Percentiles rank a stretch among this genome's conserved stretches.
Evolutionary conservation across 2,329 filamentous ascomycete genomes (phyloP).

Genomic region (Ophiostoma tasmaniense): DNA sequence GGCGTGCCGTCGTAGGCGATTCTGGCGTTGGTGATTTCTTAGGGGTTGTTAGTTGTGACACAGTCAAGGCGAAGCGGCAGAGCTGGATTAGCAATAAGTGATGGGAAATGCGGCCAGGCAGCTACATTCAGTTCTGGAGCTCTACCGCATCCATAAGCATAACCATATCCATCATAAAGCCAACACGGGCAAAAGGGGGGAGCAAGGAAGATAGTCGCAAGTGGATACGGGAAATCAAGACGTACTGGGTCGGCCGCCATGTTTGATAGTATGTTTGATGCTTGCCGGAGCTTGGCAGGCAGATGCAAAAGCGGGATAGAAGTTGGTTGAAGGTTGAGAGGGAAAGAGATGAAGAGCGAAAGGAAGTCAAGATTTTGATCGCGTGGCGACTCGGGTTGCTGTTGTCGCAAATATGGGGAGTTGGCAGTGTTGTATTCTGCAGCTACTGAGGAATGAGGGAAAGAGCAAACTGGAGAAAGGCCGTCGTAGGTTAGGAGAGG

Average conservation of each 20-base stretch:
- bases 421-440: not conserved
- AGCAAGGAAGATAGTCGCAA: constrained; percentile 6
- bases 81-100: constrained; percentile 6
- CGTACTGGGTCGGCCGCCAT: constrained; percentile 19
- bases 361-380: not conserved
- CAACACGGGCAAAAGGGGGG: constrained; percentile 7
- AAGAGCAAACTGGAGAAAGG: not conserved
- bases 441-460: not conserved
- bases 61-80: not conserved
- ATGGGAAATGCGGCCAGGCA: not conserved
- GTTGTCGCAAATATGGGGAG: not conserved
- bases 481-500: not conserved
- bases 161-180: not conserved
- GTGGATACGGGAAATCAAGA: constrained; percentile 13
- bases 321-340: not conserved
- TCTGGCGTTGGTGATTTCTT: constrained; percentile 43
- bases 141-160: not conserved
- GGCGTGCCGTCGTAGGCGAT: constrained; percentile 57
- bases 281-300: constrained; percentile 4
- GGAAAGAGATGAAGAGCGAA: not conserved
- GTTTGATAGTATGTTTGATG: not conserved
- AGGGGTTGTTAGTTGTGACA: constrained; percentile 9
- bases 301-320: not conserved
- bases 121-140: not conserved
- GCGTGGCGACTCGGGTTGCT: not conserved